Percentiles rank a stretch among this genome's conserved stretches.
Evolutionary conservation across 1,284 basidiomycete genomes (phyloP).

Genomic region (Clitocybe nebularis): DNA sequence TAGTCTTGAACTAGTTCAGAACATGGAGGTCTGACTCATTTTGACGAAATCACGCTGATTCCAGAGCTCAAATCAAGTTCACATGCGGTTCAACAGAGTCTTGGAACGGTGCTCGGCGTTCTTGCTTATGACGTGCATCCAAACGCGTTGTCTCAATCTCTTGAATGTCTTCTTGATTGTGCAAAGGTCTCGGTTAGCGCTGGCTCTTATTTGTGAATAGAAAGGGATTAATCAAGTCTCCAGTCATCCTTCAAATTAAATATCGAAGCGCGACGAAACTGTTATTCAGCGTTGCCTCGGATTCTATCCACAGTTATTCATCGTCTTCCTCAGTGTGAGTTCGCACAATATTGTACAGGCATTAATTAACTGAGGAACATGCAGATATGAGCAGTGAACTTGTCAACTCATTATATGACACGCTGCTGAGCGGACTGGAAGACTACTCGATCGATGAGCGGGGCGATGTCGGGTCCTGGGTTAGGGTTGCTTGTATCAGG

Average conservation of each 20-base stretch:
- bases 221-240: constrained; percentile 11
- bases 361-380: background rate
- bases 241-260: constrained; percentile 37
- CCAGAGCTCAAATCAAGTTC: constrained; percentile 56
- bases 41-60: constrained; percentile 50
- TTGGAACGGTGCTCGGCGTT: constrained; percentile 73
- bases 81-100: constrained; percentile 68
- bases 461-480: constrained; percentile 97
- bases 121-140: constrained; percentile 61
- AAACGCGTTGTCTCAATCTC: constrained; percentile 46
- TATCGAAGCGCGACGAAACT: constrained; percentile 43
- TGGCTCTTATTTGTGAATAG: too few species aligned
- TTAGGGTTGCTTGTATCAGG: constrained; percentile 74
- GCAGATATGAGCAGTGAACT: constrained; percentile 46
- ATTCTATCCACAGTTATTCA: constrained; percentile 48
- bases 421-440: constrained; percentile 62
- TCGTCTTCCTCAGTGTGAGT: constrained; percentile 45
- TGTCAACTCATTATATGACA: constrained; percentile 44
- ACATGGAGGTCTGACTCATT: constrained; percentile 8
- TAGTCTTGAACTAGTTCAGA: constrained; percentile 12
- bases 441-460: constrained; percentile 95
- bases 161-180: constrained; percentile 58
- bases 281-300: constrained; percentile 60
- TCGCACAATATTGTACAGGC: background rate
- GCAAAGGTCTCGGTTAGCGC: constrained; percentile 50